Percentiles rank a stretch among this genome's conserved stretches.
These are phyloP conservation scores for Phaeomoniella chlamydospora DNA, from an alignment of 2,329 filamentous ascomycete species.

Conservation along the genomic window DNA sequence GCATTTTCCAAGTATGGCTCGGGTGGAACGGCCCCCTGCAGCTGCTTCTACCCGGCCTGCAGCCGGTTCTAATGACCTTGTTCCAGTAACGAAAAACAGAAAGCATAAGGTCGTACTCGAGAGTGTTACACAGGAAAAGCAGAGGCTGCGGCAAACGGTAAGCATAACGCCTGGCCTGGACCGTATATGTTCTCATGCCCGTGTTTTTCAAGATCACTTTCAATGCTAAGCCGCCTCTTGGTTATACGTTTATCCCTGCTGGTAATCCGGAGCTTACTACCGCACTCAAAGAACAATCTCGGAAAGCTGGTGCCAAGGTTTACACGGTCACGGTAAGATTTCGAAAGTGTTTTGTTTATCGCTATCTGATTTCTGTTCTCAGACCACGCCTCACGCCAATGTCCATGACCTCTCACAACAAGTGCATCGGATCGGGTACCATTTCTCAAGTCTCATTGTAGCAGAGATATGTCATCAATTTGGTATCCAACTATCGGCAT, in stretches of 20 bases:
- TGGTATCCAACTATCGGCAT: slow-evolving; percentile 28
- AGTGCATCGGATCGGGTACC: slow-evolving; percentile 47
- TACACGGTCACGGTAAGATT: slow-evolving; percentile 45
- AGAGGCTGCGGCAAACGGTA: slow-evolving; percentile 39
- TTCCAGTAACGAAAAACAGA: slow-evolving; percentile 16
- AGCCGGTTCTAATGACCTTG: neutral
- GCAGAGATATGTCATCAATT: slow-evolving; percentile 37
- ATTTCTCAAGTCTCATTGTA: slow-evolving; percentile 47
- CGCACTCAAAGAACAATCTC: slow-evolving; percentile 45
- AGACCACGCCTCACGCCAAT: slow-evolving; percentile 35
- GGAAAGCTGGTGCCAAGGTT: slow-evolving; percentile 37
- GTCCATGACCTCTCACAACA: slow-evolving; percentile 43
- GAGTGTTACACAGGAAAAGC: slow-evolving; percentile 43
- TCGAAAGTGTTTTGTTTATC: slow-evolving; percentile 1
- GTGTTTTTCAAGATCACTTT: slow-evolving; percentile 35
- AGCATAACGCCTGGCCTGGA: slow-evolving; percentile 2
- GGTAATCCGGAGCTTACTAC: slow-evolving; percentile 45
- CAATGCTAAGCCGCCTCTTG: slow-evolving; percentile 36
- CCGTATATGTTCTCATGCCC: slow-evolving; percentile 12
- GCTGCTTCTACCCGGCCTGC: neutral
- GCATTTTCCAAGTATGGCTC: neutral
- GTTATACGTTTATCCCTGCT: slow-evolving; percentile 47
- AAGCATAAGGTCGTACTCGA: slow-evolving; percentile 45
- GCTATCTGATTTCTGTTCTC: slow-evolving; percentile 6
- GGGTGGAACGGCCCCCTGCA: slow-evolving; percentile 1